phyloP scores from a whole-genome alignment of 2,329 filamentous ascomycete species.

The Sphaerulina musiva region DNA sequence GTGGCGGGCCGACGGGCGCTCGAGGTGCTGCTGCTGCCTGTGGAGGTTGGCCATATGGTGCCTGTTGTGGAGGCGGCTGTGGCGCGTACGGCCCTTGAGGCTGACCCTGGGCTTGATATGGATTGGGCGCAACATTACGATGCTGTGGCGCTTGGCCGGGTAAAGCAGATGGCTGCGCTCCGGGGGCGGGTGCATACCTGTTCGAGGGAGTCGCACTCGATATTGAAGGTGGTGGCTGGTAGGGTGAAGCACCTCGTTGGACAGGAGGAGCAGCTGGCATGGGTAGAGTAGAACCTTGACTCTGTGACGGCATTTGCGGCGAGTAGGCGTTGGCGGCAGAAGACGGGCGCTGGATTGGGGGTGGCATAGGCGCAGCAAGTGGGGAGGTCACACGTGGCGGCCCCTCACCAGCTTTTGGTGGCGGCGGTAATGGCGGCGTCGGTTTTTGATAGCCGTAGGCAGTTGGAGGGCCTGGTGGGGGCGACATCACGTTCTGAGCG shows the following conservation, averaged over 20 bases:
- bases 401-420: slow-evolving; percentile 69
- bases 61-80: slow-evolving; percentile 30
- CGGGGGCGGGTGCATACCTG: slow-evolving; percentile 64
- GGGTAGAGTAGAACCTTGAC: slow-evolving; percentile 38
- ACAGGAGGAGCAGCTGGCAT: slow-evolving; percentile 52
- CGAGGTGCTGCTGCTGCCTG: slow-evolving; percentile 31
- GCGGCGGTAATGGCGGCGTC: slow-evolving; percentile 69
- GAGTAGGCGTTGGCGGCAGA: slow-evolving; percentile 58
- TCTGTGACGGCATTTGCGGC: slow-evolving; percentile 48
- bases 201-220: slow-evolving; percentile 59
- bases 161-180: slow-evolving; percentile 45
- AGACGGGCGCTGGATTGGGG: slow-evolving; percentile 39
- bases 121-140: slow-evolving; percentile 42
- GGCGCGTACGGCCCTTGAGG: slow-evolving; percentile 34
- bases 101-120: slow-evolving; percentile 35
- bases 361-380: slow-evolving; percentile 46
- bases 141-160: slow-evolving; percentile 34
- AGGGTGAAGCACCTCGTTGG: slow-evolving; percentile 73
- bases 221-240: slow-evolving; percentile 66
- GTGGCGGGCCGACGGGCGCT: slow-evolving; percentile 34
- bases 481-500: slow-evolving; percentile 46
- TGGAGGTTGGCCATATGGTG: slow-evolving; percentile 38
- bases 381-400: slow-evolving; percentile 67
- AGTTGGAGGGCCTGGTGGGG: slow-evolving; percentile 51
- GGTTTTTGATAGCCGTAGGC: slow-evolving; percentile 54